Conservation (phyloP, 1,139 yeast species). For the Arxiozyma heterogenica region DNA sequence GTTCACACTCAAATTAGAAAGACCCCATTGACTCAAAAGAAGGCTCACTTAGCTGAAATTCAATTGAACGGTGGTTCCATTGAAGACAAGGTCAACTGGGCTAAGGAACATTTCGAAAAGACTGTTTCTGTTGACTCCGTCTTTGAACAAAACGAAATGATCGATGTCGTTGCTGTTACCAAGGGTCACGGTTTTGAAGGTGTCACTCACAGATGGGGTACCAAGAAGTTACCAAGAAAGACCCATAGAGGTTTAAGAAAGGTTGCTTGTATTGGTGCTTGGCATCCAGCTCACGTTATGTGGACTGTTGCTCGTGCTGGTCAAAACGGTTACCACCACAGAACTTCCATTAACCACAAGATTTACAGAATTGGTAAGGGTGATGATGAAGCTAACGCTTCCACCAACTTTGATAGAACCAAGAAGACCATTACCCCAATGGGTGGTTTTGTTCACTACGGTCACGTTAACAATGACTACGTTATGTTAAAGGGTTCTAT, state of each 20-base stretch:
- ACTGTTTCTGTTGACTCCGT: conserved; percentile 92
- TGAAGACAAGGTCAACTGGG: conserved; percentile 97
- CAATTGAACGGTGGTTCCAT: conserved; percentile 99
- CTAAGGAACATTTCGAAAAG: conserved; percentile 98
- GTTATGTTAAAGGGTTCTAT: conserved; percentile 96
- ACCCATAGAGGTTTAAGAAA: conserved; percentile 99
- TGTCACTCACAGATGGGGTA: conserved; percentile 99
- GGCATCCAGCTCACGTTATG: conserved; percentile 99
- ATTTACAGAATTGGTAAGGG: conserved; percentile 98
- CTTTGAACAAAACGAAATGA: conserved; percentile 97
- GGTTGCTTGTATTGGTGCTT: conserved; percentile 99
- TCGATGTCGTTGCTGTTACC: conserved; percentile 98
- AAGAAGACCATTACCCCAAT: conserved; percentile 98
- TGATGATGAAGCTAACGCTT: conserved; percentile 86
- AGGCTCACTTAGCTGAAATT: conserved; percentile 99
- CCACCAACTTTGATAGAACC: conserved; percentile 98
- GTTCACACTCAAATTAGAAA: conserved; percentile 99
- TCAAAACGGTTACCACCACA: conserved; percentile 99
- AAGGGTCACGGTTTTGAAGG: conserved; percentile 99
- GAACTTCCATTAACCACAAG: conserved; percentile 99
- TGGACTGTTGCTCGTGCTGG: conserved; percentile 99
- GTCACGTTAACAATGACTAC: conserved; percentile 95
- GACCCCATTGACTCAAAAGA: conserved; percentile 98
- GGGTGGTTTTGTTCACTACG: conserved; percentile 99
- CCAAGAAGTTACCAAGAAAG: conserved; percentile 99